A percentile compares a stretch with the other conserved stretches of the same genome.
Conservation (phyloP, 805 yeast genomes). For the Pichia pseudocactophila region DNA sequence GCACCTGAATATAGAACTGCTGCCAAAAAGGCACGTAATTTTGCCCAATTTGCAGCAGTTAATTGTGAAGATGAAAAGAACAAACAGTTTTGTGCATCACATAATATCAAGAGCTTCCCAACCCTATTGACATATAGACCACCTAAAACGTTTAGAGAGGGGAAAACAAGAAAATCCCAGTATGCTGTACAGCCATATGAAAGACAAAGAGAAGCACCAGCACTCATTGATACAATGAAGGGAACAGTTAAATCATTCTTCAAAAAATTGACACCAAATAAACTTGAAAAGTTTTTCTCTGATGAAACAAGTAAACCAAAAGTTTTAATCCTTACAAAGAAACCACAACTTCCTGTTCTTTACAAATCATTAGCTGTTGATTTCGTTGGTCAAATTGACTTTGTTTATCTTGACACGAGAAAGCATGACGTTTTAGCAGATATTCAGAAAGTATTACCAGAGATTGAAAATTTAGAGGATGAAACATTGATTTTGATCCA, state of each 20-base stretch:
- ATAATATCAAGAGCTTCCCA: conserved; percentile 72
- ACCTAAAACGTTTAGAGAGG: conserved; percentile 39
- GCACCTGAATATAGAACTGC: conserved; percentile 56
- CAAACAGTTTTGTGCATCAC: conserved; percentile 56
- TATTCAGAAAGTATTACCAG: conserved; percentile 11
- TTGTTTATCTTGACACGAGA: conserved; percentile 34
- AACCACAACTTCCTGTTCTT: conserved; percentile 41
- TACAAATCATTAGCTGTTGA: conserved; percentile 65
- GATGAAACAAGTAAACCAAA: conserved; percentile 22
- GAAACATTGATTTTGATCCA: conserved; percentile 22
- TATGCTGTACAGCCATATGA: conserved; percentile 38
- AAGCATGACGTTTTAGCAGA: conserved; percentile 15
- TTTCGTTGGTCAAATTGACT: conserved; percentile 42
- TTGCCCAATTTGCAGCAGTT: conserved; percentile 67
- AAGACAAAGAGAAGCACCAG: conserved; percentile 51
- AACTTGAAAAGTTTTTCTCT: conserved; percentile 24
- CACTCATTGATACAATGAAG: conserved; percentile 45
- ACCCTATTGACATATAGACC: conserved; percentile 78
- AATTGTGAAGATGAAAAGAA: conserved; percentile 72
- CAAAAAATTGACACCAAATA: conserved; percentile 35
- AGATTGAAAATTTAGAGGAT: conserved; percentile 11
- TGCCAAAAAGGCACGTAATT: conserved; percentile 48
- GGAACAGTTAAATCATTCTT: conserved; percentile 61
- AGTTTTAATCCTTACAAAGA: conserved; percentile 46
- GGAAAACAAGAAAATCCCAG: conserved; percentile 5